A percentile compares a stretch with the other conserved stretches of the same genome.
phyloP scores from a whole-genome alignment of 169 alveolate species.

The Toxoplasma gondii region DNA sequence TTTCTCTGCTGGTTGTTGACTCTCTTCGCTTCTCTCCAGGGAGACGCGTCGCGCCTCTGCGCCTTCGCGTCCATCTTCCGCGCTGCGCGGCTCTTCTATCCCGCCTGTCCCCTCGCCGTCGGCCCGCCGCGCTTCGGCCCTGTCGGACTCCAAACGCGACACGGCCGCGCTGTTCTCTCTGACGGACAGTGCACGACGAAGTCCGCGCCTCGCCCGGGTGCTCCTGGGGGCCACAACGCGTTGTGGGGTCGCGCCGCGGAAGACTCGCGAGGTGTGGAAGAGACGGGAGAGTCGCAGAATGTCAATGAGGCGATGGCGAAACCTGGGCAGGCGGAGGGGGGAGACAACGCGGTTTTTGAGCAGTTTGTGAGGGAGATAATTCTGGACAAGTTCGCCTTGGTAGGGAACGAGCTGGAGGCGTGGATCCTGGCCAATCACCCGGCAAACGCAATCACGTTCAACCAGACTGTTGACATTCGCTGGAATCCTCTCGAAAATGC shows the following conservation, averaged over 20 bases:
- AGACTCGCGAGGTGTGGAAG: not conserved
- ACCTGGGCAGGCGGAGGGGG: not conserved
- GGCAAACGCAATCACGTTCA: not conserved
- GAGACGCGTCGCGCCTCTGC: slow-evolving; percentile 12
- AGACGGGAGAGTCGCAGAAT: not conserved
- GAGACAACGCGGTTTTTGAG: not conserved
- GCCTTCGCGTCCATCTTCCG: not conserved
- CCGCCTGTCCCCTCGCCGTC: not conserved
- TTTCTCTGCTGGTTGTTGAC: not conserved
- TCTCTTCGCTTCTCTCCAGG: not conserved
- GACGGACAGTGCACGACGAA: not conserved
- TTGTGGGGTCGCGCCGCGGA: not conserved
- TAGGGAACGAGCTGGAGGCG: not conserved
- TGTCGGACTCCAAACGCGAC: not conserved
- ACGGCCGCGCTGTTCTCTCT: too few relatives aligned
- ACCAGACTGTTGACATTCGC: not conserved
- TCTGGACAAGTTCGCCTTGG: not conserved
- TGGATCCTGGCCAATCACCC: slow-evolving; percentile 2
- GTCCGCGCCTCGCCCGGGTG: not conserved
- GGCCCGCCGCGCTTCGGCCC: not conserved
- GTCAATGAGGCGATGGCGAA: not conserved
- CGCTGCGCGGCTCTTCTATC: slow-evolving; percentile 23
- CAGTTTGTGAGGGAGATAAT: not conserved
- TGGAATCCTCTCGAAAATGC: not conserved
- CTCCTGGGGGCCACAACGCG: not conserved